A percentile compares a stretch with the other conserved stretches of the same genome.
Evolutionary conservation across 2,329 filamentous ascomycete genomes (phyloP).

Genomic region (Xylaria digitata): DNA sequence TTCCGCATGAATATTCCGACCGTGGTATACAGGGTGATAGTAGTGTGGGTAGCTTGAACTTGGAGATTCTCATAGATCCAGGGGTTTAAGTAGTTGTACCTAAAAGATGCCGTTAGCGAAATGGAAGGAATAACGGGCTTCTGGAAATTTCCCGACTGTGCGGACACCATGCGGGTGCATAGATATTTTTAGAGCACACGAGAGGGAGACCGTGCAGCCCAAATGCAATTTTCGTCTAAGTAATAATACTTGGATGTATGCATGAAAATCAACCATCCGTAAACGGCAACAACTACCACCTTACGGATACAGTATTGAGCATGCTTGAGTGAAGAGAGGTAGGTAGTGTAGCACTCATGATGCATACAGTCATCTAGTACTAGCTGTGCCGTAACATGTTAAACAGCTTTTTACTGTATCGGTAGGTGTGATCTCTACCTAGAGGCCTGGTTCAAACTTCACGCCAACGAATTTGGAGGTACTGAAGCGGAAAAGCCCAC

Average conservation of each 20-base stretch:
- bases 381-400: neutral
- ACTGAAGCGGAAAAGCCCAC: neutral
- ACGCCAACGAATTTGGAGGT: neutral
- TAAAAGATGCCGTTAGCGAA: neutral
- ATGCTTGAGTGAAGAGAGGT: neutral
- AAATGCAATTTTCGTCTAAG: conserved; percentile 22
- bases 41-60: neutral
- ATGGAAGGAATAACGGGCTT: conserved; percentile 7
- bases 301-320: neutral
- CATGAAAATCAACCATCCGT: conserved; percentile 1
- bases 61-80: neutral
- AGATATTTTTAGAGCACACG: conserved; percentile 24
- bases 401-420: conserved; percentile 16
- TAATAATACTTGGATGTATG: conserved; percentile 13
- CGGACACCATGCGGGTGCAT: neutral
- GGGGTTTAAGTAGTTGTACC: no score
- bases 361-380: conserved; percentile 18
- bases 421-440: neutral
- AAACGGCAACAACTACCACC: neutral
- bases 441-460: neutral
- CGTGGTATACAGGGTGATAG: no score
- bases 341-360: neutral
- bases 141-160: neutral
- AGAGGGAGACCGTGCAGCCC: no score
- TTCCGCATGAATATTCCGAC: neutral